phyloP scores from a whole-genome alignment of 306 rosid species.

The Prunus campanulata region DNA sequence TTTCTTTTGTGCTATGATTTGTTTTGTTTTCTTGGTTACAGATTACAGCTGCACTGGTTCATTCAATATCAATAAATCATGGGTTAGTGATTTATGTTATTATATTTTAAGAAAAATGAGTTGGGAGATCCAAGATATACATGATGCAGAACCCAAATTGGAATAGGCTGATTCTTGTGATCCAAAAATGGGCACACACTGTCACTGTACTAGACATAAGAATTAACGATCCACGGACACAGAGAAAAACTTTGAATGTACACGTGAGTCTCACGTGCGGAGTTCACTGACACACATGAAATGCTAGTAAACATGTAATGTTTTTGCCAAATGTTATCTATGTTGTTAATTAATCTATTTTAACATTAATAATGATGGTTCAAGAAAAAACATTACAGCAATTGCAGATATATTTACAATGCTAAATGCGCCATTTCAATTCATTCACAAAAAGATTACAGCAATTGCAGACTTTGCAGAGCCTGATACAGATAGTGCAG shows the following conservation, averaged over 20 bases:
- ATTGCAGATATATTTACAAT: background rate
- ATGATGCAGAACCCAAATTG: background rate
- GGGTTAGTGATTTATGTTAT: background rate
- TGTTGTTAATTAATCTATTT: background rate
- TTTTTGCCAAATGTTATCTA: background rate
- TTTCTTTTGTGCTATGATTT: background rate
- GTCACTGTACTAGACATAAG: background rate
- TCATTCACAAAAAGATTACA: slow-evolving; percentile 12
- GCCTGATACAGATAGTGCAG: slow-evolving; percentile 1
- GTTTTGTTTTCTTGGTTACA: background rate
- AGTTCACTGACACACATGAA: background rate
- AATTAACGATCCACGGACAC: background rate
- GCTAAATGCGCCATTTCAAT: slow-evolving; percentile 17
- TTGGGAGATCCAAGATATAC: background rate
- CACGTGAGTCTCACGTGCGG: background rate
- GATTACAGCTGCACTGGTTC: background rate
- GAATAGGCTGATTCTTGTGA: background rate
- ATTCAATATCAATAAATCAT: background rate
- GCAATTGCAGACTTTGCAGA: slow-evolving; percentile 22
- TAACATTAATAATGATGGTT: background rate
- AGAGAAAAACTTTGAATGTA: background rate
- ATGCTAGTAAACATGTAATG: too few species aligned
- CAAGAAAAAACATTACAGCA: background rate
- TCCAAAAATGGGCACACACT: background rate
- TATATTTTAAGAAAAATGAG: background rate